Percentiles rank a stretch among this genome's conserved stretches.
These are phyloP conservation scores for Poa annua DNA, from an alignment of 176 grass and related monocot species.

Conservation along the genomic window DNA sequence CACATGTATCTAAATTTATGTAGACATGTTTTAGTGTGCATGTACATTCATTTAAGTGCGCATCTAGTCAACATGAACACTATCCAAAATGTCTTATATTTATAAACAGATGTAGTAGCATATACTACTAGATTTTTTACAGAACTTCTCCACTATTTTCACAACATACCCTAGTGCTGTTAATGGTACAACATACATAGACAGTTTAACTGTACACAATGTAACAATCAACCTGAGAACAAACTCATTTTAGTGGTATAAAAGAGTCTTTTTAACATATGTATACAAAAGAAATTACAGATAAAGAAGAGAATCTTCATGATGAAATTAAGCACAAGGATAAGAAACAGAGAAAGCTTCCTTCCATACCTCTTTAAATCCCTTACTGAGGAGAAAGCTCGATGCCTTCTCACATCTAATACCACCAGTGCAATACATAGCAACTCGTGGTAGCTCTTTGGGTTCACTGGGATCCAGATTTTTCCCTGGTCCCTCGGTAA, in stretches of 20 bases:
- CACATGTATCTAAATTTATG: too few relatives aligned
- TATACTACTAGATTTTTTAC: not conserved
- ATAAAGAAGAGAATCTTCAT: not conserved
- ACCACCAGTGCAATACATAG: slow-evolving; percentile 99
- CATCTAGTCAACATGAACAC: too few relatives aligned
- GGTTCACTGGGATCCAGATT: not conserved
- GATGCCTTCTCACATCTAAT: slow-evolving; percentile 99
- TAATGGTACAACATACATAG: not conserved
- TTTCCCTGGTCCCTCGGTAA: not conserved
- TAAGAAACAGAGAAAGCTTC: not conserved
- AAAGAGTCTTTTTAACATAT: not conserved
- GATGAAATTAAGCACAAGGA: slow-evolving; percentile 20
- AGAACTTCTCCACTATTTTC: not conserved
- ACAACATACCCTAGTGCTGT: slow-evolving; percentile 11
- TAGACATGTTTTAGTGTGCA: too few relatives aligned
- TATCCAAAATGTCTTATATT: too few relatives aligned
- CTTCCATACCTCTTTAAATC: slow-evolving; percentile 84
- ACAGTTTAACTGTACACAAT: not conserved
- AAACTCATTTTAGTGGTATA: slow-evolving; percentile 24
- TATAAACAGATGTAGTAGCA: not conserved
- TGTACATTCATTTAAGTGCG: too few relatives aligned
- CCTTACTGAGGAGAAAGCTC: slow-evolving; percentile 90
- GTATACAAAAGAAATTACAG: not conserved
- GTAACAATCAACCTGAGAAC: not conserved
- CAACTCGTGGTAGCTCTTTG: slow-evolving; percentile 79